Base-by-base conservation (phyloP, 129 eudicot genomes). In the Tanacetum coccineum region DNA sequence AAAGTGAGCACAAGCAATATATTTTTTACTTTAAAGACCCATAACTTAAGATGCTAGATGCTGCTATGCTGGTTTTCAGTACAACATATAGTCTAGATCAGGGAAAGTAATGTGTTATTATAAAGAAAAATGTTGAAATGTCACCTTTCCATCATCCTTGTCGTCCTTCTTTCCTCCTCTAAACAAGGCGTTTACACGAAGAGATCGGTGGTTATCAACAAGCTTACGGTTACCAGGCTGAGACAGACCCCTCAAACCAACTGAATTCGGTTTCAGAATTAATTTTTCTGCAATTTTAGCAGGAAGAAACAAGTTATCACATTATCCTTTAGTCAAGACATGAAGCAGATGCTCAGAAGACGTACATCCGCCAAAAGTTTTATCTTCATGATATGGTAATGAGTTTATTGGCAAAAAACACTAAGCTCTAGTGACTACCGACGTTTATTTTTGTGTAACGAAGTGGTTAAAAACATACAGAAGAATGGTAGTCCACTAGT, bases 211-310 rank as follows among this genome's bases (percentile, higher is more conserved):
- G 46, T 60, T 72, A 70, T 61, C 67, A 64, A 56, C 62, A 42
- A 70, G 54, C 69, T 81, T 79, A 30, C 18, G 71, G 48, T 54
- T 21, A 60, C 72, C 62, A 57, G 70, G 56, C 21, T 67, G 71
- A 20, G 86, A 79, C 70, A 74, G 70, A 67, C 42, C 30, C 73
- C 77, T 49, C 67, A 72, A 64, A 52, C 81, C 78, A 79, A 80
- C 67, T 30, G 17, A 67, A 79, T 66, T 77, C 60, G 67, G 49
- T 15, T 78, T 72, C 42, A 59, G 69, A 64, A 63, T 54, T 64
- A 55, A 4, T 30, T 72, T 80, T 76, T 78, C 96, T 89, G 90
- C 59, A 69, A 59, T 69, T 62, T 17, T 19, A 72, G 61, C 67
- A 70, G 59, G 28, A 64, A 72, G 19, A 64, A 55, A 50, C 56